Percentiles rank a stretch among this genome's conserved stretches.
Evolutionary conservation across 805 yeast genomes (phyloP).

Genomic region (Candida vaughaniae): DNA sequence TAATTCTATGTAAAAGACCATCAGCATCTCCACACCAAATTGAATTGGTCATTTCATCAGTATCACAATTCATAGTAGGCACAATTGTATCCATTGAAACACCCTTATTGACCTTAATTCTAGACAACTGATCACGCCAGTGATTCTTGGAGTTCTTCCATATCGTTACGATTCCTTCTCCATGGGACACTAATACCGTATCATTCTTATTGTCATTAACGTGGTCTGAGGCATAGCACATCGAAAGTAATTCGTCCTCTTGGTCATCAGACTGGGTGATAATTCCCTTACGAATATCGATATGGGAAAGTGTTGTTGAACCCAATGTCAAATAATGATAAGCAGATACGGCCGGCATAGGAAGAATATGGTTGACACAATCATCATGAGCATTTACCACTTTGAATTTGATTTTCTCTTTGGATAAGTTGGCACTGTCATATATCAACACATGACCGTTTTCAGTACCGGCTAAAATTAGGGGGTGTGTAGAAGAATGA

Average conservation of each 20-base stretch:
- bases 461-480: slow-evolving; percentile 65
- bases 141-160: slow-evolving; percentile 78
- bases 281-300: slow-evolving; percentile 75
- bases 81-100: slow-evolving; percentile 74
- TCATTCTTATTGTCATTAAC: slow-evolving; percentile 50
- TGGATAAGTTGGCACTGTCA: slow-evolving; percentile 55
- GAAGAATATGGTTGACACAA: slow-evolving; percentile 71
- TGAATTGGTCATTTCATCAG: slow-evolving; percentile 44
- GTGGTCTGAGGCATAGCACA: slow-evolving; percentile 60
- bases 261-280: slow-evolving; percentile 78
- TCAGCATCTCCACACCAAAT: slow-evolving; percentile 81
- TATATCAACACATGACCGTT: slow-evolving; percentile 63
- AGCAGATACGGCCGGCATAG: slow-evolving; percentile 66
- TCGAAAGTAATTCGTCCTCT: slow-evolving; percentile 85
- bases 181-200: slow-evolving; percentile 78
- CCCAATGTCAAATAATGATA: slow-evolving; percentile 82
- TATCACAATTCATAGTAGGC: slow-evolving; percentile 54
- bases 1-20: slow-evolving; percentile 67
- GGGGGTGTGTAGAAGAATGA: slow-evolving; percentile 46
- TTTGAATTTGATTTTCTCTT: slow-evolving; percentile 39
- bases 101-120: slow-evolving; percentile 66
- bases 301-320: slow-evolving; percentile 72
- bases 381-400: slow-evolving; percentile 68
- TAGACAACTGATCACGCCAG: slow-evolving; percentile 71
- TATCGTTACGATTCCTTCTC: slow-evolving; percentile 82